Evolutionary conservation across 176 grass and related monocot genomes (phyloP), one percentile per base, ranked within the genome.

Genomic region (Phoenix roebelenii): DNA sequence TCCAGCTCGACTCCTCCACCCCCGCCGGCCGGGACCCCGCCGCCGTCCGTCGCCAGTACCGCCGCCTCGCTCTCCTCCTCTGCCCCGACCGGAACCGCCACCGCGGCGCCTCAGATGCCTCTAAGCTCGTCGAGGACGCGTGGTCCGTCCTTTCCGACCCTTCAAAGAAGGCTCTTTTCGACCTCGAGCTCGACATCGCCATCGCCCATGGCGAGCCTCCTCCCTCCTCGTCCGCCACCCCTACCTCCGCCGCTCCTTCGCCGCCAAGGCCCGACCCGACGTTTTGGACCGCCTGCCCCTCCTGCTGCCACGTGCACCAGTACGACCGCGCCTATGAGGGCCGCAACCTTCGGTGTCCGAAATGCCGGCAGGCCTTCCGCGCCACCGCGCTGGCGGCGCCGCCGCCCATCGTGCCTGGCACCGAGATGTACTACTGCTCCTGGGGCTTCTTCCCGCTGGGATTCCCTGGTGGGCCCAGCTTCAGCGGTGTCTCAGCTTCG

Each of bases 401-500:
- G 0, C 91, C 91, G 6, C 83, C 91, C 28, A 77, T 90, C 67
- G 86, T 96, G 25, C 80, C 91, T 0, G 91, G 82, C 44, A 82
- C 80, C 0, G 78, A 96, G 59, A 87, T 86, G 83, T 96, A 96
- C 67, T 96, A 87, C 65, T 90, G 91, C 65, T 83, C 86, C 15
- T 90, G 91, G 91, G 86, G 91, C 1, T 96, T 96, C 81, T 86
- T 96, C 51, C 91, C 91, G 3, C 39, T 96, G 39, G 91, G 91
- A 28, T 96, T 90, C 55, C 85, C 85, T 4, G 83, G 74, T 39
- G 82, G 80, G 51, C 91, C 91, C 7, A 44, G 9, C 35, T 44
- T 44, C 7, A 44, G 1, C 5, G 35, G 35, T 44, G 9, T 44
- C 35, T 12, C 35, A 10, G 35, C 35, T 44, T 44, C 35, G 9